A percentile compares a stretch with the other conserved stretches of the same genome.
Conservation (phyloP, 139 green algal genomes). For the Chlamydomonas incerta region DNA sequence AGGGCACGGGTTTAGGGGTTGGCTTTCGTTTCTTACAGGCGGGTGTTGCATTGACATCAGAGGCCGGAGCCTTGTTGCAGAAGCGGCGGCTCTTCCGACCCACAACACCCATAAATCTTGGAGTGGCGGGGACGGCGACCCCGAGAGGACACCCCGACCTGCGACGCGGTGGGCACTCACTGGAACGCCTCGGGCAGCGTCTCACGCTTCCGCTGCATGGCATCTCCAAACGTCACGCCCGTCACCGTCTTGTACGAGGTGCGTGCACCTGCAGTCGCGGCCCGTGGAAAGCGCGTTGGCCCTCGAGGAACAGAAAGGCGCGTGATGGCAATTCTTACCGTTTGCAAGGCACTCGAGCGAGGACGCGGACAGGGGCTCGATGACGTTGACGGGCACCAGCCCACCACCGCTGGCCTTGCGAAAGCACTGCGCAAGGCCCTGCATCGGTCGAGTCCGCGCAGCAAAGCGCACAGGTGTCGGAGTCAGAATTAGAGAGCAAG, state of each 20-base stretch:
- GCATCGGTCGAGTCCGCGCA: neutral
- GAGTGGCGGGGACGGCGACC: too few species aligned
- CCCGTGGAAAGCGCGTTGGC: neutral
- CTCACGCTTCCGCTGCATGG: conserved; percentile 59
- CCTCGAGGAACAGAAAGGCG: neutral
- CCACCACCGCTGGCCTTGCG: conserved; percentile 75
- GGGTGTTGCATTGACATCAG: too few species aligned
- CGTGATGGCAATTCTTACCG: conserved; percentile 49
- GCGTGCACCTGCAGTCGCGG: conserved; percentile 65
- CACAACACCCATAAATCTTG: too few species aligned
- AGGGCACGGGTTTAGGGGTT: too few species aligned
- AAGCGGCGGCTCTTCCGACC: too few species aligned
- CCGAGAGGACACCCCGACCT: too few species aligned
- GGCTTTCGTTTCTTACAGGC: too few species aligned
- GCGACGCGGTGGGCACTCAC: conserved; percentile 5
- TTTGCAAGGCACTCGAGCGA: conserved; percentile 88
- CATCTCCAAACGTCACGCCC: conserved; percentile 71
- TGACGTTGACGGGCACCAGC: conserved; percentile 77
- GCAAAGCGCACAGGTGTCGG: neutral
- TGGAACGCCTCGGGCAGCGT: conserved; percentile 78
- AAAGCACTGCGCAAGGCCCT: conserved; percentile 91
- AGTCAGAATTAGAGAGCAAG: neutral
- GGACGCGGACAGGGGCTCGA: conserved; percentile 88
- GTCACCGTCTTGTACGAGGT: conserved; percentile 86
- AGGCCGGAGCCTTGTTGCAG: too few species aligned